Evolutionary conservation across 106 monocot species (phyloP).

Genomic region (Gastrodia elata): DNA sequence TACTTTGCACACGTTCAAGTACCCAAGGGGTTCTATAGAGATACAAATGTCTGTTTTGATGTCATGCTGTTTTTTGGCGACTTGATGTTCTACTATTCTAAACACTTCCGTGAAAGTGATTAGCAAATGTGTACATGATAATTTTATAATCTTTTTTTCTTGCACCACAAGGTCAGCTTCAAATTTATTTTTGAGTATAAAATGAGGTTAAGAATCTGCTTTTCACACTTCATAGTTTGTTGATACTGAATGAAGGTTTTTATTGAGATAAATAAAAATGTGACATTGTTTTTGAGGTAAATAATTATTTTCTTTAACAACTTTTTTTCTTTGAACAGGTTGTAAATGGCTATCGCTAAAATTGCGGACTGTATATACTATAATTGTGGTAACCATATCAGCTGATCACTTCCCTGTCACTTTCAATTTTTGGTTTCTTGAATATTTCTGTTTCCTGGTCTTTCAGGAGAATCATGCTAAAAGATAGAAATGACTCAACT

Average conservation of each 20-base stretch:
- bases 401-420: background rate
- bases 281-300: background rate
- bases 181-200: background rate
- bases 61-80: background rate
- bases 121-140: background rate
- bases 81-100: background rate
- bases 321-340: background rate
- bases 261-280: background rate
- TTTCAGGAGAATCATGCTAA: constrained; percentile 2
- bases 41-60: background rate
- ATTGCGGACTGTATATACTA: background rate
- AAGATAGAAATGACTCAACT: constrained; percentile 7
- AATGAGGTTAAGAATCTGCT: background rate
- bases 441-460: background rate
- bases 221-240: background rate
- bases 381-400: background rate
- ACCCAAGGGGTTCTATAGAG: background rate
- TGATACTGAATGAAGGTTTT: background rate
- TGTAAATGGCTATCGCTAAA: background rate
- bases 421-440: background rate
- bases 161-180: no score
- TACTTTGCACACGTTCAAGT: background rate
- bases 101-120: background rate
- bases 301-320: background rate
- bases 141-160: background rate